Base-by-base conservation (phyloP, 2,329 filamentous ascomycete species). In the Sclerotiophoma versabilis region DNA sequence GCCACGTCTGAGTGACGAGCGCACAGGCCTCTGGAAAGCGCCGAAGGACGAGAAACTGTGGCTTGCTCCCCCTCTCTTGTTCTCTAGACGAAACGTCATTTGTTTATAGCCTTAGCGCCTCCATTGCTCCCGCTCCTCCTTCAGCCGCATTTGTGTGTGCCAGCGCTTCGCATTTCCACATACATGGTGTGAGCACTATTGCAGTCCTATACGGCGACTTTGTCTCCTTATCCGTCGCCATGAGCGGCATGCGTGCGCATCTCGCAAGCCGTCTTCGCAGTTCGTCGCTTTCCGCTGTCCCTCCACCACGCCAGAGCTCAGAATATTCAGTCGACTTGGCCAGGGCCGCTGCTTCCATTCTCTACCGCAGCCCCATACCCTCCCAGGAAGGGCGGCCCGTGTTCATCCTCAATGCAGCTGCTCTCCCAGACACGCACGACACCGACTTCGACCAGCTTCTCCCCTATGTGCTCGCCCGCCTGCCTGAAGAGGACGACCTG, bases 401-500 rank as follows among this genome's bases (percentile, higher is more conserved):
- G 41, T 81, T 82, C 67, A 77, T 84, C 22, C 78, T 85, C 62
- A 83, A 83, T 63, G 80, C 81, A 8, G 81, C 81, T 15, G 82
- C 81, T n/a, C 79, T 85, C 38, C 83, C 83, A 12, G 82, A 84
- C 61, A 76, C 81, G 15, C 76, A 75, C 57, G 79, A 82, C 49
- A 76, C 80, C 47, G 81, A 84, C 71, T 85, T 83, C 69, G 81
- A 84, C 64, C 73, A 72, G 33, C 73, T 85, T 14, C 71, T 84
- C 5, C 81, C 82, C 3, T 84, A 85, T 54, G 82, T 85, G 6
- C 75, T 85, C 12, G 79, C 80, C 3, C 75, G 82, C 49, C 70
- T 85, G 23, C 83, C 83, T 2, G 79, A 79, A 19, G 82, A 85
- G 58, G 82, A 84, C 39, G 82, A 84, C 57, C 67, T 84, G 52